phyloP scores from a whole-genome alignment of 768 basidiomycete species.

The Termitomyces sp. region DNA sequence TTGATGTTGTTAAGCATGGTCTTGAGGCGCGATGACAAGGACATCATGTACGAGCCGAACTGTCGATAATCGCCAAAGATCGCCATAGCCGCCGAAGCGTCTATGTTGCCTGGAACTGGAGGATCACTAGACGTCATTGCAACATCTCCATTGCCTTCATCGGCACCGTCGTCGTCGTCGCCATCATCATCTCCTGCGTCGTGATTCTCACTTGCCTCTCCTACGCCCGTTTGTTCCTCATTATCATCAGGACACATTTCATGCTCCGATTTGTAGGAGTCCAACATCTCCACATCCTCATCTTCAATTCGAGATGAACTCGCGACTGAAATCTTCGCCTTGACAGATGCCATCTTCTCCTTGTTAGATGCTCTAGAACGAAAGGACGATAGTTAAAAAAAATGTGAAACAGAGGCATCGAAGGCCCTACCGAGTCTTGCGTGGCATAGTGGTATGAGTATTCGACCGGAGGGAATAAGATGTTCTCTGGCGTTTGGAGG shows the following conservation, averaged over 20 bases:
- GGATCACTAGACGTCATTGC: constrained; percentile 31
- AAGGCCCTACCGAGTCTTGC: constrained; percentile 57
- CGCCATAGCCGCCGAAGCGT: constrained; percentile 69
- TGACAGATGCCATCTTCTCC: constrained; percentile 56
- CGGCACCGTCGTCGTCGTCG: constrained; percentile 37
- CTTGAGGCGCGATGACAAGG: constrained; percentile 83
- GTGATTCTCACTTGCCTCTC: constrained; percentile 37
- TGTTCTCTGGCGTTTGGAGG: constrained; percentile 56
- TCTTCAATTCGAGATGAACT: constrained; percentile 61
- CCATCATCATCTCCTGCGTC: constrained; percentile 29
- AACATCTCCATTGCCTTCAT: constrained; percentile 33
- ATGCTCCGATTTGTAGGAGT: constrained; percentile 50
- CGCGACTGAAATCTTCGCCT: constrained; percentile 53
- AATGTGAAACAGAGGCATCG: constrained; percentile 4
- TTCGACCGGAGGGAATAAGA: constrained; percentile 67
- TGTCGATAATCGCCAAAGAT: constrained; percentile 86
- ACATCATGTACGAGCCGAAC: constrained; percentile 90
- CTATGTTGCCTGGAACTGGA: constrained; percentile 47
- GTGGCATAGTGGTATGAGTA: constrained; percentile 57
- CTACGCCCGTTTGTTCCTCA: constrained; percentile 22
- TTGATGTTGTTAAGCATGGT: constrained; percentile 88
- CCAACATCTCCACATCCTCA: constrained; percentile 75
- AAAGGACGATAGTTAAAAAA: constrained; percentile 10
- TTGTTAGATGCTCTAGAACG: constrained; percentile 37
- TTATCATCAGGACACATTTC: constrained; percentile 39